Percentiles rank a stretch among this genome's conserved stretches.
phyloP scores from a whole-genome alignment of 805 yeast species.

The Ogataea naganishii region DNA sequence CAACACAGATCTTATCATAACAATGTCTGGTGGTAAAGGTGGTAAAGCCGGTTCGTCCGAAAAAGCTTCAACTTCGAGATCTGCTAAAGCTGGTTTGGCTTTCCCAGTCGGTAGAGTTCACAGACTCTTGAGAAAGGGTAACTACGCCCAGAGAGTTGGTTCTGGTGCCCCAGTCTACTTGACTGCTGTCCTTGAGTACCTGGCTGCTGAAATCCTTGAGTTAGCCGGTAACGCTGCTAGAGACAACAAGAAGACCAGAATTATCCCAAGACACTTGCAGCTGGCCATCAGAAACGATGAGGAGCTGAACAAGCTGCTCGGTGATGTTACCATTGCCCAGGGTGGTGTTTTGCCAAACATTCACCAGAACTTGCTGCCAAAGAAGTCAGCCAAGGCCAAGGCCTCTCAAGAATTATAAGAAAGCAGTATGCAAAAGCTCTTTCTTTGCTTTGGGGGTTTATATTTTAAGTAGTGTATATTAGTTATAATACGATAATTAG shows the following conservation, averaged over 20 bases:
- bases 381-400: constrained; percentile 44
- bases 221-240: constrained; percentile 99
- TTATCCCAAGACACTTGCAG: constrained; percentile 97
- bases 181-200: constrained; percentile 93
- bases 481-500: no score
- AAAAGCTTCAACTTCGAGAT: constrained; percentile 96
- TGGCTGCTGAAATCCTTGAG: constrained; percentile 96
- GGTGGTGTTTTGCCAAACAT: constrained; percentile 99
- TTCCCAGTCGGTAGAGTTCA: constrained; percentile 99
- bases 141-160: constrained; percentile 98
- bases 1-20: constrained; percentile 8
- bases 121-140: constrained; percentile 92
- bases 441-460: no score
- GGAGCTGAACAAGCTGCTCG: constrained; percentile 89
- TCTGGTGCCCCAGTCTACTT: constrained; percentile 98
- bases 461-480: no score
- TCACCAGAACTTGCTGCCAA: constrained; percentile 80
- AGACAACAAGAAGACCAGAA: constrained; percentile 98
- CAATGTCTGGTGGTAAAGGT: constrained; percentile 68
- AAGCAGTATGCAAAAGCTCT: no score
- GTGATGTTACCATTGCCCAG: constrained; percentile 93
- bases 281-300: constrained; percentile 98
- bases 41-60: constrained; percentile 93
- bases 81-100: constrained; percentile 96
- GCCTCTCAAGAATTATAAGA: constrained; percentile 53